These are phyloP conservation scores for Phytophthora pseudosyringae DNA, from an alignment of 352 stramenopile genomes.

Conservation along the genomic window DNA sequence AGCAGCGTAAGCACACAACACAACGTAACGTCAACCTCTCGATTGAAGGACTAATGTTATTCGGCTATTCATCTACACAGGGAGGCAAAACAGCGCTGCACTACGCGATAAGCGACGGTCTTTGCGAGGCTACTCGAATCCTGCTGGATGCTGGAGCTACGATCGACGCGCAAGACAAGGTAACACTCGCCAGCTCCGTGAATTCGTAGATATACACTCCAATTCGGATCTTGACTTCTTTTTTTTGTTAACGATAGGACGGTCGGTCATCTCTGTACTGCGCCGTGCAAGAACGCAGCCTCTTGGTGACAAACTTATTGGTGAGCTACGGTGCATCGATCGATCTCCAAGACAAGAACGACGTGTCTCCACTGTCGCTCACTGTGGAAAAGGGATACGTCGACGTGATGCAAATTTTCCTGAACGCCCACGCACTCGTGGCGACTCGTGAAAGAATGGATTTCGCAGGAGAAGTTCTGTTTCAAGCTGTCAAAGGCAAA, in stretches of 20 bases:
- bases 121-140: conserved; percentile 25
- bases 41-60: neutral
- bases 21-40: no score
- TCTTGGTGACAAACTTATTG: conserved; percentile 24
- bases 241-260: conserved; percentile 14
- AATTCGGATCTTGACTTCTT: no score
- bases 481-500: conserved; percentile 13
- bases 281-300: conserved; percentile 26
- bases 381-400: conserved; percentile 9
- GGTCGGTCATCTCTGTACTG: conserved; percentile 30
- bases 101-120: conserved; percentile 24
- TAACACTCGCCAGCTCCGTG: neutral
- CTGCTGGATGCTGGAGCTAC: conserved; percentile 22
- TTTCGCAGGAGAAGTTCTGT: conserved; percentile 15
- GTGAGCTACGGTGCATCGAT: conserved; percentile 23
- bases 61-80: conserved; percentile 13
- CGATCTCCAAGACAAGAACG: conserved; percentile 21
- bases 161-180: conserved; percentile 24
- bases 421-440: conserved; percentile 36
- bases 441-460: conserved; percentile 17
- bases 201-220: neutral
- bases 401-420: conserved; percentile 26
- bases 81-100: conserved; percentile 32
- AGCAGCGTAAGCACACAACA: no score
- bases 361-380: conserved; percentile 15